Evolutionary conservation across 352 stramenopile species (phyloP).

Genomic region (Poterioochromonas sp.): DNA sequence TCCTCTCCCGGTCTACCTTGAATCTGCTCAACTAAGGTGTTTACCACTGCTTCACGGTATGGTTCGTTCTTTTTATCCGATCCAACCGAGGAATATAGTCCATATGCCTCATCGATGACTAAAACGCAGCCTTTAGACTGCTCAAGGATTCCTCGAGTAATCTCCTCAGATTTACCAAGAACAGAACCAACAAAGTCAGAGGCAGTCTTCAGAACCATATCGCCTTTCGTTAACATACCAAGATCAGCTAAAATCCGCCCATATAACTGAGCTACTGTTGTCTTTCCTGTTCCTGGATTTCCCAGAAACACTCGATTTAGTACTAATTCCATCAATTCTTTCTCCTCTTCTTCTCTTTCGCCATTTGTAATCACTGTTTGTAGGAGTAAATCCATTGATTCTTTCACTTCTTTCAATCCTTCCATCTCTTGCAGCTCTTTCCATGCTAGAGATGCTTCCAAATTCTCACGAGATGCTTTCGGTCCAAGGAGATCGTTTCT

Average conservation of each 20-base stretch:
- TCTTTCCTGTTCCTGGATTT: conserved; percentile 78
- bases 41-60: conserved; percentile 55
- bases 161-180: conserved; percentile 55
- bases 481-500: neutral
- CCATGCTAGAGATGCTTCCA: conserved; percentile 37
- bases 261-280: conserved; percentile 70
- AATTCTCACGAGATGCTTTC: neutral
- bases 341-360: conserved; percentile 55
- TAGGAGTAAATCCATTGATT: conserved; percentile 55
- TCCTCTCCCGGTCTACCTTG: conserved; percentile 71
- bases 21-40: conserved; percentile 78
- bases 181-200: conserved; percentile 66
- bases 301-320: conserved; percentile 75
- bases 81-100: conserved; percentile 50
- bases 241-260: conserved; percentile 68
- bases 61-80: conserved; percentile 40
- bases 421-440: conserved; percentile 56
- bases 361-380: conserved; percentile 61
- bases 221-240: conserved; percentile 71
- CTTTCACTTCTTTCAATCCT: conserved; percentile 60
- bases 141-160: conserved; percentile 1
- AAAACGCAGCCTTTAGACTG: conserved; percentile 51
- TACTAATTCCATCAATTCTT: conserved; percentile 48
- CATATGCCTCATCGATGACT: conserved; percentile 82
- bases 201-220: conserved; percentile 72